These are phyloP conservation scores for Diplosphaera chodatii DNA, from an alignment of 139 green algal species.

Conservation along the genomic window DNA sequence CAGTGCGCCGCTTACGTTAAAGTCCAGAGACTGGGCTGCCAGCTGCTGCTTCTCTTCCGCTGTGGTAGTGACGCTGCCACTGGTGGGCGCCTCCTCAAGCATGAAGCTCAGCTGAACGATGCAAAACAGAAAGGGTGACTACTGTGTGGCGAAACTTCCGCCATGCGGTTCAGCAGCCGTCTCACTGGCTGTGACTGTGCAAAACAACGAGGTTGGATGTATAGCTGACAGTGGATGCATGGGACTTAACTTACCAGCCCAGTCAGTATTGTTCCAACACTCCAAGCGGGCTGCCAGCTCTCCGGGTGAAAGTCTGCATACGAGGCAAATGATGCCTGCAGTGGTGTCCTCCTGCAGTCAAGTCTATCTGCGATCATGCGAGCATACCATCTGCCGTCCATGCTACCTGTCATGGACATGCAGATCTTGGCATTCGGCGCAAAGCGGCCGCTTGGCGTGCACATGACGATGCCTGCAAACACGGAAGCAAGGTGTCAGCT, in stretches of 20 bases:
- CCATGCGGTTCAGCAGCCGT: too few relatives aligned
- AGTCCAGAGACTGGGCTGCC: conserved; percentile 52
- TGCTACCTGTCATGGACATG: conserved; percentile 57
- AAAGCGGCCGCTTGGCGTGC: conserved; percentile 82
- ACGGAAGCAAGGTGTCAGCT: conserved; percentile 53
- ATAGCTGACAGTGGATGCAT: too few relatives aligned
- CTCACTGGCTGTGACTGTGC: too few relatives aligned
- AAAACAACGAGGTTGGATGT: too few relatives aligned
- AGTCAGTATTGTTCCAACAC: conserved; percentile 59
- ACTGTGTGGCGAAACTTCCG: too few relatives aligned
- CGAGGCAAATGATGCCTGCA: too few relatives aligned
- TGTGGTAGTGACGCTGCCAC: conserved; percentile 43
- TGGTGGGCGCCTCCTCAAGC: conserved; percentile 48
- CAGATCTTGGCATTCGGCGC: conserved; percentile 73
- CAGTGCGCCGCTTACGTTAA: conserved; percentile 62
- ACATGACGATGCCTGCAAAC: conserved; percentile 38
- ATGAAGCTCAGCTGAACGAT: conserved; percentile 36
- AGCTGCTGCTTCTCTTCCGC: conserved; percentile 39
- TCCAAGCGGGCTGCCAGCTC: conserved; percentile 38
- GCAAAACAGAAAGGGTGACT: too few relatives aligned
- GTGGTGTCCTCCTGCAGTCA: too few relatives aligned
- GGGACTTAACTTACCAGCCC: conserved; percentile 17
- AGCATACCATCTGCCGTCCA: conserved; percentile 4
- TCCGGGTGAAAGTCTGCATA: conserved; percentile 79
- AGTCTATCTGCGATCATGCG: too few relatives aligned